A percentile compares a stretch with the other conserved stretches of the same genome.
Evolutionary conservation across 2,329 filamentous ascomycete species (phyloP).

Genomic region (Xylaria sp.): DNA sequence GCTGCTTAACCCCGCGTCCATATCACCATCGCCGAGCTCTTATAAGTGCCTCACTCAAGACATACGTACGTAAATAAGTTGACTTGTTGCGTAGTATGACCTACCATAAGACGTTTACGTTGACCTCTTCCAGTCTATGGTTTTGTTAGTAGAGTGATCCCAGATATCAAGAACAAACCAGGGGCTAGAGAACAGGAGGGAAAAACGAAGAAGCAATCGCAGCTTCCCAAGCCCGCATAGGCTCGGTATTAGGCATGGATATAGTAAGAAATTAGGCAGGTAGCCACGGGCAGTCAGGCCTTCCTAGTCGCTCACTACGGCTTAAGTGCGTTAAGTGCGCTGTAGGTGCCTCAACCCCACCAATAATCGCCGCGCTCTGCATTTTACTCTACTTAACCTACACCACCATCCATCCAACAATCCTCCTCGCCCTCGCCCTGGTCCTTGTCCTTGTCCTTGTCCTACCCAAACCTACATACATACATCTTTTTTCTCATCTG

Average conservation of each 20-base stretch:
- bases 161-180: too few relatives aligned
- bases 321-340: too few relatives aligned
- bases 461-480: background rate
- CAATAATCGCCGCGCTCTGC: background rate
- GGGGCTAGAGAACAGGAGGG: too few relatives aligned
- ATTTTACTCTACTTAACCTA: background rate
- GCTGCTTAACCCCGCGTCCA: background rate
- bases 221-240: too few relatives aligned
- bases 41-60: background rate
- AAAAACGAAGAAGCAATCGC: too few relatives aligned
- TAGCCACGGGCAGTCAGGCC: too few relatives aligned
- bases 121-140: too few relatives aligned
- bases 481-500: background rate
- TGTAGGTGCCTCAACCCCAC: constrained; percentile 6
- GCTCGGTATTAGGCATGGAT: too few relatives aligned
- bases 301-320: background rate
- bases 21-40: background rate
- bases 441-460: background rate
- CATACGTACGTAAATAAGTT: background rate
- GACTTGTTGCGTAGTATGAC: too few relatives aligned
- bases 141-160: too few relatives aligned
- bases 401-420: background rate
- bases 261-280: too few relatives aligned
- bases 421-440: background rate
- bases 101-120: too few relatives aligned